These are phyloP conservation scores for Phlegmacium glaucopus DNA, from an alignment of 768 basidiomycete species.

Conservation along the genomic window DNA sequence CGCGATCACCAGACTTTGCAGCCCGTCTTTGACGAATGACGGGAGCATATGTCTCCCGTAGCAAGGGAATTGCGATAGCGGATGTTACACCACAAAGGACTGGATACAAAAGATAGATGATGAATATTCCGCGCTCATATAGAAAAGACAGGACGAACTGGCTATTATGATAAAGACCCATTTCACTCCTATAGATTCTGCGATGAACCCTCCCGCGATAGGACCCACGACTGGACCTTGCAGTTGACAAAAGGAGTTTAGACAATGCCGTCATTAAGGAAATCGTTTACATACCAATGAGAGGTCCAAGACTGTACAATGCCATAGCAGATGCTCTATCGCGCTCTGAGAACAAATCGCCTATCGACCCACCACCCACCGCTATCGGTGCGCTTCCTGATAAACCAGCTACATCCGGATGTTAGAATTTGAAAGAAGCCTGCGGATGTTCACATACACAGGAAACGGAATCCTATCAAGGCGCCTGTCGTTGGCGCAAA, in stretches of 20 bases:
- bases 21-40: slow-evolving; percentile 53
- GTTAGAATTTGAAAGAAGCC: neutral
- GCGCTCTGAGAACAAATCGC: slow-evolving; percentile 62
- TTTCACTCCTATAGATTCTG: slow-evolving; percentile 52
- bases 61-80: slow-evolving; percentile 54
- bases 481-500: no score
- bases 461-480: slow-evolving; percentile 61
- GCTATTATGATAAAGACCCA: slow-evolving; percentile 56
- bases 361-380: slow-evolving; percentile 59
- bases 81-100: slow-evolving; percentile 30
- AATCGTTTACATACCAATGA: slow-evolving; percentile 43
- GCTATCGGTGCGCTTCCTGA: slow-evolving; percentile 65
- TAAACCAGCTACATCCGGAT: slow-evolving; percentile 48
- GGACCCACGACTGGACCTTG: slow-evolving; percentile 57
- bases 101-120: neutral
- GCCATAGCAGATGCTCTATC: slow-evolving; percentile 65
- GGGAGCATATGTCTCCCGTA: slow-evolving; percentile 77
- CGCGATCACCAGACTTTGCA: slow-evolving; percentile 36
- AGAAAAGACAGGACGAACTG: slow-evolving; percentile 28
- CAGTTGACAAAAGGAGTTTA: neutral
- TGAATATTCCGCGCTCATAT: neutral
- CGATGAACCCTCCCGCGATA: slow-evolving; percentile 65
- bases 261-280: neutral
- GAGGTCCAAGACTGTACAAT: slow-evolving; percentile 59
- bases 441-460: slow-evolving; percentile 39